These are phyloP conservation scores for Capronia epimyces DNA, from an alignment of 2,329 filamentous ascomycete species.

Conservation along the genomic window DNA sequence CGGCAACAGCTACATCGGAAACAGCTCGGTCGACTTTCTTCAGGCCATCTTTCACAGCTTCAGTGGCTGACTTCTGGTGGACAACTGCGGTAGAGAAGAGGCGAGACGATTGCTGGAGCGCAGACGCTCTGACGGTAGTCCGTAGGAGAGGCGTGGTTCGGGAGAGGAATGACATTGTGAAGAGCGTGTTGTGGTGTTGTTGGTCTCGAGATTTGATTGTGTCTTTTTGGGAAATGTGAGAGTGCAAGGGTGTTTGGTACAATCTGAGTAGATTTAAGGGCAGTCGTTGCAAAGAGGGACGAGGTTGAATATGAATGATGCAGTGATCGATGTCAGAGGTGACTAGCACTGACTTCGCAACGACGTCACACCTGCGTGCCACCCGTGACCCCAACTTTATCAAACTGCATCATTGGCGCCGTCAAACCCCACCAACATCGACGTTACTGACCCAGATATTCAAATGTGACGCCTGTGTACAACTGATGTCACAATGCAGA, in stretches of 20 bases:
- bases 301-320: background rate
- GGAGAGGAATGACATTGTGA: constrained; percentile 37
- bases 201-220: background rate
- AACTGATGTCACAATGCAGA: constrained; percentile 22
- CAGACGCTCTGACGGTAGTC: constrained; percentile 23
- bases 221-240: background rate
- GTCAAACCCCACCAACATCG: constrained; percentile 4
- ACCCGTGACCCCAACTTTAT: too few species aligned
- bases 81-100: constrained; percentile 50
- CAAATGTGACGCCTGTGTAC: background rate
- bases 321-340: background rate
- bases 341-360: background rate
- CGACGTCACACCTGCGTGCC: constrained; percentile 16
- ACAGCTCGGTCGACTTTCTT: constrained; percentile 55
- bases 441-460: too few species aligned
- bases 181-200: background rate
- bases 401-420: background rate
- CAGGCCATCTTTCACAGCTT: constrained; percentile 53
- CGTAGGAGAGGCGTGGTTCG: constrained; percentile 31
- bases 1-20: constrained; percentile 53
- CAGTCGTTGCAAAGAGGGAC: background rate
- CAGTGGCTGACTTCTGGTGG: constrained; percentile 48
- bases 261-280: background rate
- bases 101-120: constrained; percentile 22
- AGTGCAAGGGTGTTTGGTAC: constrained; percentile 2